Evolutionary conservation across 1,284 basidiomycete genomes (phyloP).

Genomic region (Boletellus deceptivus): DNA sequence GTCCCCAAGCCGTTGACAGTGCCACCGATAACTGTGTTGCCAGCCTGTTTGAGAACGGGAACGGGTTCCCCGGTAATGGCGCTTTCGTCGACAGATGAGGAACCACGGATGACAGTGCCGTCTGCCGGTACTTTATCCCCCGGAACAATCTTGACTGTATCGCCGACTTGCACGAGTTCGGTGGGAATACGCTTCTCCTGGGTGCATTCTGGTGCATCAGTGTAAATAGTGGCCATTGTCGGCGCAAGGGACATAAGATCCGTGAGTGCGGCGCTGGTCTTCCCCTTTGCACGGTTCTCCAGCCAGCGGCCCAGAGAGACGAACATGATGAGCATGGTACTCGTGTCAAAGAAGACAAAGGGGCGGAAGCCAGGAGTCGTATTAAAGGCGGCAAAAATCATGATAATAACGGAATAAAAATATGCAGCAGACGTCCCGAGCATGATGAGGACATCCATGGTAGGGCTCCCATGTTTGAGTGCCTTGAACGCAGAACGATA

Average conservation of each 20-base stretch:
- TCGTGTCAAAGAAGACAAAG: conserved; percentile 96
- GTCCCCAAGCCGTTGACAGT: conserved; percentile 96
- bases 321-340: conserved; percentile 98
- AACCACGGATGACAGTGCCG: conserved; percentile 84
- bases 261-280: conserved; percentile 94
- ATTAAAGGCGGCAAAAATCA: conserved; percentile 70
- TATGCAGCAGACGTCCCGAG: conserved; percentile 95
- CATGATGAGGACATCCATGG: conserved; percentile 97
- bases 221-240: conserved; percentile 94
- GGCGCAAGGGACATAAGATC: conserved; percentile 95
- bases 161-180: conserved; percentile 93
- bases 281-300: conserved; percentile 96
- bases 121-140: conserved; percentile 98
- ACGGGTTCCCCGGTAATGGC: conserved; percentile 98
- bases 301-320: conserved; percentile 94
- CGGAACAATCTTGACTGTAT: conserved; percentile 91
- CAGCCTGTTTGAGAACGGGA: conserved; percentile 80
- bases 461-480: conserved; percentile 84
- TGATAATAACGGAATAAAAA: conserved; percentile 77
- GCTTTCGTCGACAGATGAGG: conserved; percentile 91
- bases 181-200: conserved; percentile 90
- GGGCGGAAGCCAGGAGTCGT: conserved; percentile 70
- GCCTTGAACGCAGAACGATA: conserved; percentile 91
- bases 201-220: conserved; percentile 73
- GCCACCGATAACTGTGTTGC: conserved; percentile 89